Conservation (phyloP, 1,284 basidiomycete genomes). For the Trichosporon sp. region DNA sequence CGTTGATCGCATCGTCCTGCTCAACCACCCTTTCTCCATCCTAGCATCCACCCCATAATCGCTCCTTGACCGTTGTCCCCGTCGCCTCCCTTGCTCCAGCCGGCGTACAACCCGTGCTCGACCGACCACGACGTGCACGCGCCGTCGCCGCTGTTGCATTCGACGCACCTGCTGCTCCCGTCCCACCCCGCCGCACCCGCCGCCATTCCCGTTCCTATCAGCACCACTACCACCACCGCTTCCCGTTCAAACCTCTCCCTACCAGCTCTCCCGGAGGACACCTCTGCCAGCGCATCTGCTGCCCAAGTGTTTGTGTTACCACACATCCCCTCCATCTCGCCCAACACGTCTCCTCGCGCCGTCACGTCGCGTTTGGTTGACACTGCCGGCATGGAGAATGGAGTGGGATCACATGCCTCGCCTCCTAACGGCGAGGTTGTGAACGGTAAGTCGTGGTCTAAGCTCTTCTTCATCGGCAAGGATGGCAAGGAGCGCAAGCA, state of each 20-base stretch:
- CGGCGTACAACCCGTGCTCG: too few species aligned
- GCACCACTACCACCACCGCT: background rate
- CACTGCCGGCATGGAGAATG: conserved; percentile 2
- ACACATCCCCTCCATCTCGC: background rate
- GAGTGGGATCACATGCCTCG: conserved; percentile 2
- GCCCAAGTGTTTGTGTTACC: background rate
- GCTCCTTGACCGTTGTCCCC: background rate
- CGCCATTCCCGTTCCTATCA: background rate
- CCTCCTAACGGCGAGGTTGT: conserved; percentile 1
- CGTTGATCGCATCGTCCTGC: background rate
- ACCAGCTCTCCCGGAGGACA: background rate
- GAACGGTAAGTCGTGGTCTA: conserved; percentile 4
- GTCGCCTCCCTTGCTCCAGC: background rate
- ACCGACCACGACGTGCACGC: background rate
- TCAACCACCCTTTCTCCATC: background rate
- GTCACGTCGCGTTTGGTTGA: background rate
- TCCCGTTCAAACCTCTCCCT: background rate
- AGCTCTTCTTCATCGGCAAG: conserved; percentile 1
- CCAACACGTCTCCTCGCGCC: background rate
- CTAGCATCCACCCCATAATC: background rate
- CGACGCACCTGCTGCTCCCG: background rate
- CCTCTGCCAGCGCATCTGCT: background rate
- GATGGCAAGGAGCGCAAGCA: background rate
- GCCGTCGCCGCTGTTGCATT: background rate
- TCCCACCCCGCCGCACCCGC: background rate